A percentile compares a stretch with the other conserved stretches of the same genome.
Conservation (phyloP, 192 early-diverging fungal species). For the Rhizophagus sp. region DNA sequence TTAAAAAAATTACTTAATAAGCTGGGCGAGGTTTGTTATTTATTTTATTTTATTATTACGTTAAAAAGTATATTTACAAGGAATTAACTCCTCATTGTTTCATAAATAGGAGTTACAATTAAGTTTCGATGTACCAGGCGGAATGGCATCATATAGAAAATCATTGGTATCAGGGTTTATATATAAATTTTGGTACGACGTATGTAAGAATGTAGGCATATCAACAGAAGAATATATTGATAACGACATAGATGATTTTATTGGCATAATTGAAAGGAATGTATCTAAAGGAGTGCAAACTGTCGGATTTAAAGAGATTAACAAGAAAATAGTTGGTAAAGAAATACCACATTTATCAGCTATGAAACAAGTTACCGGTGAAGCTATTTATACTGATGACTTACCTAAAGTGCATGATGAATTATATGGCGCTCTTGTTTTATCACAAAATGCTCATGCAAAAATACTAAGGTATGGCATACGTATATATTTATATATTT, state of each 20-base stretch:
- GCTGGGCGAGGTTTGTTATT: slow-evolving; percentile 37
- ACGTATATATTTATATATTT: not conserved
- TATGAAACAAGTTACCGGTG: slow-evolving; percentile 82
- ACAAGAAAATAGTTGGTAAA: slow-evolving; percentile 61
- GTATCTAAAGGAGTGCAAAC: slow-evolving; percentile 45
- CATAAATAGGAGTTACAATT: slow-evolving; percentile 39
- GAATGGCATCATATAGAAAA: slow-evolving; percentile 69
- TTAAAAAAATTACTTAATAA: slow-evolving; percentile 47
- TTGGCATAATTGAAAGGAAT: slow-evolving; percentile 46
- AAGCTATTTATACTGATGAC: slow-evolving; percentile 83
- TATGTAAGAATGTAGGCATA: slow-evolving; percentile 34
- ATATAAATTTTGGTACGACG: slow-evolving; percentile 68
- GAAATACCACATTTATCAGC: slow-evolving; percentile 72
- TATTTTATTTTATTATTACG: not conserved
- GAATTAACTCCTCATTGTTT: not conserved
- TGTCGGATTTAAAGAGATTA: slow-evolving; percentile 16
- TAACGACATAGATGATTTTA: slow-evolving; percentile 39
- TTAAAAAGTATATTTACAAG: not conserved
- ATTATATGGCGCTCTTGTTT: slow-evolving; percentile 67
- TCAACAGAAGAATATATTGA: slow-evolving; percentile 30
- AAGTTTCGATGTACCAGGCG: slow-evolving; percentile 57
- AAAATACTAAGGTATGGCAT: slow-evolving; percentile 45
- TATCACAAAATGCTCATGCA: slow-evolving; percentile 67
- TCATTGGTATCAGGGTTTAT: slow-evolving; percentile 62
- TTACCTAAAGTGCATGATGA: slow-evolving; percentile 73